Conservation (phyloP, 441 rosid species). For the Sinapis alba region DNA sequence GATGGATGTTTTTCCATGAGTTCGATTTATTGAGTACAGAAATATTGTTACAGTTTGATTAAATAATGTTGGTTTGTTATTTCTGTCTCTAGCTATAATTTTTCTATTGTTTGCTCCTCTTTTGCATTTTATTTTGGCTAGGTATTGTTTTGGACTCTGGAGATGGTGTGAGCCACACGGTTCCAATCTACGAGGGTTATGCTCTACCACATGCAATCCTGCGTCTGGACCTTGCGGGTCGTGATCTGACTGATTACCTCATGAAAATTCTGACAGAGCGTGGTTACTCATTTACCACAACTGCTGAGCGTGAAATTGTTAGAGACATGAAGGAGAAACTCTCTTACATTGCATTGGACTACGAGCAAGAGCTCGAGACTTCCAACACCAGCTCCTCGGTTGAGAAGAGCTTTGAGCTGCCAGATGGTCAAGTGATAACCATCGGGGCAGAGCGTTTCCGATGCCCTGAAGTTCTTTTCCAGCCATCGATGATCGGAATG, state of each 20-base stretch:
- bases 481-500: constrained; percentile 84
- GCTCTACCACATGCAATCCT: constrained; percentile 80
- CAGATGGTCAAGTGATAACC: constrained; percentile 79
- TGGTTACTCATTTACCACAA: constrained; percentile 80
- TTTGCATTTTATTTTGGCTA: constrained; percentile 24
- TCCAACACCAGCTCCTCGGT: constrained; percentile 65
- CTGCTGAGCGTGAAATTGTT: constrained; percentile 81
- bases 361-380: constrained; percentile 74
- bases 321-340: constrained; percentile 84
- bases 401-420: constrained; percentile 81
- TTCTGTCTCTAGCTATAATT: not conserved
- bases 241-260: constrained; percentile 72
- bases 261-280: constrained; percentile 81
- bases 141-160: constrained; percentile 85
- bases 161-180: constrained; percentile 88
- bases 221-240: constrained; percentile 78
- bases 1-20: not conserved
- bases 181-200: constrained; percentile 79
- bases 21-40: not conserved
- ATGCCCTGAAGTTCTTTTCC: constrained; percentile 84
- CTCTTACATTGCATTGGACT: constrained; percentile 75
- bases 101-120: not conserved
- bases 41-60: not conserved
- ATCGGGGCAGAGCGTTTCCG: constrained; percentile 78
- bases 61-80: not conserved